Percentiles rank a stretch among this genome's conserved stretches.
phyloP scores from a whole-genome alignment of 768 basidiomycete genomes.

The Lentinula sp. region DNA sequence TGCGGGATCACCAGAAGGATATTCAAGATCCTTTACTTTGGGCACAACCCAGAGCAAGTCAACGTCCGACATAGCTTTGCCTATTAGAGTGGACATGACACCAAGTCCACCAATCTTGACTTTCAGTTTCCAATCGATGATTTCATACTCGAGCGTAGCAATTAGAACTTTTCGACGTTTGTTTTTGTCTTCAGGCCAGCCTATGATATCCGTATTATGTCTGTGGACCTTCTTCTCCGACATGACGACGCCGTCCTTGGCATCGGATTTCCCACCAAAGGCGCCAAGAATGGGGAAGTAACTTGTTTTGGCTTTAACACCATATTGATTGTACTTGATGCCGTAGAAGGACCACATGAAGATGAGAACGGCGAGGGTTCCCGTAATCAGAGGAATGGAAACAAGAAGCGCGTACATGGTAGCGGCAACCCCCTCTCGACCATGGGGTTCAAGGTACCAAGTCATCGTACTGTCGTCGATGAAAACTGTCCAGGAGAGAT shows the following conservation, averaged over 20 bases:
- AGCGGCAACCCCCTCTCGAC: conserved; percentile 73
- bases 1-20: conserved; percentile 85
- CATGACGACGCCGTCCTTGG: conserved; percentile 59
- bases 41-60: conserved; percentile 92
- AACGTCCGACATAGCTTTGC: conserved; percentile 96
- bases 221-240: conserved; percentile 72
- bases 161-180: conserved; percentile 92
- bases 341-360: conserved; percentile 98
- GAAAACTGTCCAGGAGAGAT: conserved; percentile 81
- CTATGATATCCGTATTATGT: conserved; percentile 67
- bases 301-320: conserved; percentile 69
- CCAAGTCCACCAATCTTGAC: conserved; percentile 97
- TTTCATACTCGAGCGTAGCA: conserved; percentile 91
- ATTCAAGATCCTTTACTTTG: conserved; percentile 93
- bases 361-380: conserved; percentile 70
- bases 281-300: conserved; percentile 87
- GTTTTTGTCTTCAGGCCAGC: conserved; percentile 91
- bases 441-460: conserved; percentile 80
- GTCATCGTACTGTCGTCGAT: conserved; percentile 73
- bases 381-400: conserved; percentile 84
- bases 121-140: conserved; percentile 96
- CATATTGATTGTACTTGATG: conserved; percentile 91
- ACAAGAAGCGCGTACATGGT: conserved; percentile 86
- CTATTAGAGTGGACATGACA: conserved; percentile 98
- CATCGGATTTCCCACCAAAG: conserved; percentile 55